Evolutionary conservation across 1,284 basidiomycete genomes (phyloP).

Genomic region (Leucoagaricus sp.): DNA sequence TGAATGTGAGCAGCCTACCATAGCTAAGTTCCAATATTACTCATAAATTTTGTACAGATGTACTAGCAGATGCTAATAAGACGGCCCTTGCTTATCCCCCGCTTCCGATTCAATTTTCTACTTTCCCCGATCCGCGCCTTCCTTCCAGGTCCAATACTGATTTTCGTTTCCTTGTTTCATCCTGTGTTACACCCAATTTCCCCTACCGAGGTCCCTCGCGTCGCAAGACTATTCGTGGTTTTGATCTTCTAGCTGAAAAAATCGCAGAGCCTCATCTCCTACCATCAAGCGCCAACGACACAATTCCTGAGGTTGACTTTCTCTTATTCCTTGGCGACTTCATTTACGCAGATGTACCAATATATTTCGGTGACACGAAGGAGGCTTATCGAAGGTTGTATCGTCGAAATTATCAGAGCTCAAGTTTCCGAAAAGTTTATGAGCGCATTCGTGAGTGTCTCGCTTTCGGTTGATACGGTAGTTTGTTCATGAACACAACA

Average conservation of each 20-base stretch:
- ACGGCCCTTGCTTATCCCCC: conserved; percentile 51
- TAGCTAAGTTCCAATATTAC: not conserved
- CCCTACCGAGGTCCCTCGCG: conserved; percentile 58
- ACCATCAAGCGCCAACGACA: conserved; percentile 26
- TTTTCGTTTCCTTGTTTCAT: conserved; percentile 68
- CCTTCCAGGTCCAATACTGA: conserved; percentile 48
- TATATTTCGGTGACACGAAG: conserved; percentile 55
- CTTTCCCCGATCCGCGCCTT: conserved; percentile 68
- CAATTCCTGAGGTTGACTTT: conserved; percentile 38
- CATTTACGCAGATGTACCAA: conserved; percentile 78
- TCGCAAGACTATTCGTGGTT: conserved; percentile 60
- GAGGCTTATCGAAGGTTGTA: conserved; percentile 66
- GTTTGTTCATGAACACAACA: not conserved
- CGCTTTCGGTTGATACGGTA: not conserved
- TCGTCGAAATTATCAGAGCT: conserved; percentile 63
- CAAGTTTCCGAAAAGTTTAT: conserved; percentile 66
- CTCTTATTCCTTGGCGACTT: conserved; percentile 72
- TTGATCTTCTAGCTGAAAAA: conserved; percentile 65
- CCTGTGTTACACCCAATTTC: conserved; percentile 66
- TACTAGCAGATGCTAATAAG: conserved; percentile 46
- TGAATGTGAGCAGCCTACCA: conserved; percentile 54
- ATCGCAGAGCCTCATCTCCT: conserved; percentile 29
- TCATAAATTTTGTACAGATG: conserved; percentile 40
- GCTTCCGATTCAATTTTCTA: conserved; percentile 59
- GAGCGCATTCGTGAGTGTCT: conserved; percentile 61